A percentile compares a stretch with the other conserved stretches of the same genome.
phyloP scores from a whole-genome alignment of 2,329 filamentous ascomycete species.

The Pezizomycotina sp. region DNA sequence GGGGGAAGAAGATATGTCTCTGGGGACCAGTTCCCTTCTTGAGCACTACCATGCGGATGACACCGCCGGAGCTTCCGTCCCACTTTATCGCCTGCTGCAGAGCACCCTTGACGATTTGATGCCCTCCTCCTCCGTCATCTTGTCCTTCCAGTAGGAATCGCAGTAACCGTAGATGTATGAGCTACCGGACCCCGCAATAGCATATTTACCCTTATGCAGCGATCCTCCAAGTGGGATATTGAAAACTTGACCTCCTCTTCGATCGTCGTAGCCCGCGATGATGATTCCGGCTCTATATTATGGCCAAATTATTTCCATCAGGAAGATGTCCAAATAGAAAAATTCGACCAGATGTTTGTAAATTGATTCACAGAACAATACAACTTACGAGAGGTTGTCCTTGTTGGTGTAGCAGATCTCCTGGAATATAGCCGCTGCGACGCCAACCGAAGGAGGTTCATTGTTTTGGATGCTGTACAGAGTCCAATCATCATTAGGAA shows the following conservation, averaged over 20 bases:
- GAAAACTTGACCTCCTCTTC: constrained; percentile 93
- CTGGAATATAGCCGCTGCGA: constrained; percentile 88
- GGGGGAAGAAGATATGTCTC: constrained; percentile 87
- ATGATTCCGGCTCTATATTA: constrained; percentile 70
- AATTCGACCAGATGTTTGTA: not conserved
- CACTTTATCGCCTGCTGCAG: constrained; percentile 94
- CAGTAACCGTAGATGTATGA: constrained; percentile 99
- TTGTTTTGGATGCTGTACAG: constrained; percentile 58
- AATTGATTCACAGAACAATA: not conserved
- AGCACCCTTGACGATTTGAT: constrained; percentile 77
- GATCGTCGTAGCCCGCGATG: constrained; percentile 92
- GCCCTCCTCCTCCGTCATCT: constrained; percentile 82
- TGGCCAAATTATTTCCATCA: no score
- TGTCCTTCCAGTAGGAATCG: constrained; percentile 86
- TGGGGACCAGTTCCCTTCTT: constrained; percentile 67
- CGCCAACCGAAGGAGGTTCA: constrained; percentile 82
- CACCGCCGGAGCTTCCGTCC: constrained; percentile 96
- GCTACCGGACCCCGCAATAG: constrained; percentile 90
- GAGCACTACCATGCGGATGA: constrained; percentile 94
- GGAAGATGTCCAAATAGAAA: constrained; percentile 5
- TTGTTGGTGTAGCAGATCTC: constrained; percentile 98
- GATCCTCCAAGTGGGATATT: constrained; percentile 92
- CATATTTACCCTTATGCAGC: constrained; percentile 89
- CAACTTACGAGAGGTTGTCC: constrained; percentile 39
- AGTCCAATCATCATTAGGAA: constrained; percentile 9